Base-by-base conservation (phyloP, 2,329 filamentous ascomycete species). In the Ilyonectria destructans region DNA sequence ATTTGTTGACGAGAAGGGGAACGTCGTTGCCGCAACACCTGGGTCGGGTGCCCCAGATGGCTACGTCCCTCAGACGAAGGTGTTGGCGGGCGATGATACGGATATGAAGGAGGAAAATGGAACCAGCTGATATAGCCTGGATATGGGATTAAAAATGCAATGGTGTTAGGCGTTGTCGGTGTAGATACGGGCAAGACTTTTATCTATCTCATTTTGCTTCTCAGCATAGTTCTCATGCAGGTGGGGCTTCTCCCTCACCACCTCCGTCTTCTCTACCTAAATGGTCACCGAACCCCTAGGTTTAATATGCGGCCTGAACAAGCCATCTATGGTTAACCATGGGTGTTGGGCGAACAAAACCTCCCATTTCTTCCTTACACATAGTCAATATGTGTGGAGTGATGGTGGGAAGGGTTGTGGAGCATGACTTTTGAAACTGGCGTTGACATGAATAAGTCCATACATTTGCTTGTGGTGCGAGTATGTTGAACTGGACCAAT, bases 201-300 rank as follows among this genome's bases (percentile, higher is more conserved):
- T 57, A 58, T 64, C 62, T 71, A 68, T 70, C 58, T 67, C 66
- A 48, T 52, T 54, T 55, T 49, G 29, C n/a, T 52, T 33, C n/a
- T 33, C 49, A 33, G 26, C 29, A 29, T n/a, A 52, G 49, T 46
- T 33, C 31, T 46, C 33, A 48, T 45, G 46, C 33, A 54, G n/a
- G 9, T 59, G 33, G 29, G 46, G 21, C 35, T 45, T 59, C 40
- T 10, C 35, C 23, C 29, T 29, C n/a, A 26, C 15, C 35, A 10
- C n/a, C 33, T 72, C 85, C 60, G 84, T 83, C 80, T 90, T 90
- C 84, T 98, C 93, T 49, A 96, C 96, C 81, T 98, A 95, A 69
- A 98, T 97, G 1, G 96, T 98, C 61, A 96, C 96, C 69, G 80
- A 98, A 98, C 82, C 98, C 96, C 71, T 98, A 84, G 81, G 97